Evolutionary conservation across 306 rosid genomes (phyloP), one percentile per base, ranked within the genome.

Genomic region (Trifolium fragiferum): DNA sequence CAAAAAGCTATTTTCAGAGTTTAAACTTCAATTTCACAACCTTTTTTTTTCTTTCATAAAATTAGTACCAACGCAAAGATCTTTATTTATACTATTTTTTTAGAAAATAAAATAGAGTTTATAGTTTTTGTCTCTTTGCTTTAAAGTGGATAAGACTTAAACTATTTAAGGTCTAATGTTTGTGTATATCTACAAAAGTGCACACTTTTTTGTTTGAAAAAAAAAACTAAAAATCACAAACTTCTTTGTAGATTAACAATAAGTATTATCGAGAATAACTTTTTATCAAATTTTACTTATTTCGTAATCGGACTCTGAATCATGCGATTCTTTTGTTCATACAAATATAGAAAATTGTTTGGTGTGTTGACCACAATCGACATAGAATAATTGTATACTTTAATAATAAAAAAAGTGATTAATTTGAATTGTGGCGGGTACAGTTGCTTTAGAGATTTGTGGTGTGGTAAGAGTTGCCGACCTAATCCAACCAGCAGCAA

Each of bases 401-500:
- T 15, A 49, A n/a, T 3, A 15, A 49, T 6, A 37, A 9, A 47
- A 32, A 58, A 59, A 53, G 3, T 67, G 41, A 73, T 86, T 88
- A 84, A 85, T 90, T 88, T 86, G 88, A 90, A 85, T 83, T 82
- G 23, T 83, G 91, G 97, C 89, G 89, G 90, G 92, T 76, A 77
- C 81, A 49, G 82, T 64, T 37, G 75, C 44, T 13, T 44, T n/a
- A 5, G 70, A 68, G 73, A 84, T 54, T 74, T 72, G 70, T 86
- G 78, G 75, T 72, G 63, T 82, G 78, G 71, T 78, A 12, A 67
- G 60, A 40, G 90, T 87, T 84, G 93, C 90, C 87, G 78, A 85
- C 90, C 98, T 77, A 89, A 90, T 89, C 87, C 82, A 82, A 84
- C 76, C 19, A 44, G 83, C 67, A 51, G 80, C 67, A 55, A 63